phyloP scores from a whole-genome alignment of 2,329 filamentous ascomycete genomes.

The Paecilomyces sp. region DNA sequence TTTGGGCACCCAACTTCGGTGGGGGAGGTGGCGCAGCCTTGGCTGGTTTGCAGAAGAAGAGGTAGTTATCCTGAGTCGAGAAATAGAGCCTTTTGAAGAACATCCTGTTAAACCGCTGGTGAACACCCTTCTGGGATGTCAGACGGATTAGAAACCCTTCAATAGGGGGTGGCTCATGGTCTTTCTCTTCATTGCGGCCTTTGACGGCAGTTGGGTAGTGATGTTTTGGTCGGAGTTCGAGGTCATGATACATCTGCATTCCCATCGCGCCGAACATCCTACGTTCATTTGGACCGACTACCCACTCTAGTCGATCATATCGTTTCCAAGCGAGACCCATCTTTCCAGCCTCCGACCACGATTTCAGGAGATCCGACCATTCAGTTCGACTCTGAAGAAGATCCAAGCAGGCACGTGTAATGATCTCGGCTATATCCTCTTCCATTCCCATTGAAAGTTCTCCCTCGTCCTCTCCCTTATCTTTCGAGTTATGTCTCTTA shows the following conservation, averaged over 20 bases:
- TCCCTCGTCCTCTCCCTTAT: slow-evolving; percentile 40
- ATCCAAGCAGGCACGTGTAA: slow-evolving; percentile 52
- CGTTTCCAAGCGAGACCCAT: slow-evolving; percentile 63
- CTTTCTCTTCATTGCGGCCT: slow-evolving; percentile 27
- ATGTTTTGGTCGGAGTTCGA: slow-evolving; percentile 58
- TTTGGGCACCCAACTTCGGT: slow-evolving; percentile 43
- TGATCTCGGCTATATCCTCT: slow-evolving; percentile 50
- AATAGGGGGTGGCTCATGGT: slow-evolving; percentile 54
- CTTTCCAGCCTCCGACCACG: slow-evolving; percentile 52
- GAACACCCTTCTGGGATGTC: slow-evolving; percentile 55
- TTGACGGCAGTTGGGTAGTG: slow-evolving; percentile 53
- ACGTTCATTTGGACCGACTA: slow-evolving; percentile 58
- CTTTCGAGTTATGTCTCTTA: slow-evolving; percentile 25
- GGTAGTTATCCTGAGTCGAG: slow-evolving; percentile 55
- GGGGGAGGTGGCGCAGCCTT: slow-evolving; percentile 54
- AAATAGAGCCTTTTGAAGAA: slow-evolving; percentile 62
- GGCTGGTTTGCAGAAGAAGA: slow-evolving; percentile 56
- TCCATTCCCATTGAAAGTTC: slow-evolving; percentile 22
- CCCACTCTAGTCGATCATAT: slow-evolving; percentile 63
- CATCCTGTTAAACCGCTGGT: slow-evolving; percentile 52
- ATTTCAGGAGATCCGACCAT: slow-evolving; percentile 52
- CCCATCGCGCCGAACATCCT: slow-evolving; percentile 64
- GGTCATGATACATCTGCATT: slow-evolving; percentile 59
- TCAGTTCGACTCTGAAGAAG: slow-evolving; percentile 51
- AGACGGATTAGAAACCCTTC: slow-evolving; percentile 61